Evolutionary conservation across 2,329 filamentous ascomycete species (phyloP).

Genomic region (Pseudogymnoascus verrucosus): DNA sequence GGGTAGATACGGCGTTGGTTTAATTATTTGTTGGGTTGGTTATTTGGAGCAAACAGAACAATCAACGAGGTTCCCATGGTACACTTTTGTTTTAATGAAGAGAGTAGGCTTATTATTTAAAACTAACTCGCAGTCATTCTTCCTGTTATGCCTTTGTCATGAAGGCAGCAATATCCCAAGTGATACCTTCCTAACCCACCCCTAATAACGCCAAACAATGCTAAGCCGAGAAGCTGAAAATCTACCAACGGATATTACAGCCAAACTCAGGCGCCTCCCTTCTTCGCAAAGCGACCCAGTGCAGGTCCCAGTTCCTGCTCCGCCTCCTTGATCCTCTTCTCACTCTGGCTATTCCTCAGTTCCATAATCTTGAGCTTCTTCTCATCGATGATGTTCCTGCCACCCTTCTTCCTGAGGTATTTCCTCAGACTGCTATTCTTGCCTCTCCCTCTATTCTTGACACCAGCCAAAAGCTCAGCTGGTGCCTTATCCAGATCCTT

Average conservation of each 20-base stretch:
- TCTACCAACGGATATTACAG: background rate
- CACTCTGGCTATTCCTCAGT: constrained; percentile 60
- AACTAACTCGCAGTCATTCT: constrained; percentile 6
- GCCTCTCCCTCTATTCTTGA: constrained; percentile 72
- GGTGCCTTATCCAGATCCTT: constrained; percentile 69
- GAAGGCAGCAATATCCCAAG: background rate
- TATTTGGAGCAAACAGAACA: constrained; percentile 7
- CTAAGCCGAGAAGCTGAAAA: constrained; percentile 2
- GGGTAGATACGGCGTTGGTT: background rate
- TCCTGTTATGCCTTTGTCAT: constrained; percentile 4
- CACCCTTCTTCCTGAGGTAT: constrained; percentile 83
- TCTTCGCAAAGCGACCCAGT: constrained; percentile 74
- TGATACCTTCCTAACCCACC: background rate
- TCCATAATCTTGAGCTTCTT: constrained; percentile 81
- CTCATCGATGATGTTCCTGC: constrained; percentile 93
- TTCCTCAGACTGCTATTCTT: constrained; percentile 85
- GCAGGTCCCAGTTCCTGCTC: constrained; percentile 76
- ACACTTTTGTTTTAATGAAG: background rate
- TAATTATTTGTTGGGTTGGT: constrained; percentile 26
- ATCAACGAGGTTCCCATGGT: background rate
- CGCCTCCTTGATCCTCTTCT: constrained; percentile 58
- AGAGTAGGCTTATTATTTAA: constrained; percentile 7
- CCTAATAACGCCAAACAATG: constrained; percentile 5
- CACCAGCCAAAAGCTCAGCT: constrained; percentile 49
- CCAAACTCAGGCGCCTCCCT: constrained; percentile 30